Base-by-base conservation (phyloP, 2,329 filamentous ascomycete species). In the Drechmeria coniospora region DNA sequence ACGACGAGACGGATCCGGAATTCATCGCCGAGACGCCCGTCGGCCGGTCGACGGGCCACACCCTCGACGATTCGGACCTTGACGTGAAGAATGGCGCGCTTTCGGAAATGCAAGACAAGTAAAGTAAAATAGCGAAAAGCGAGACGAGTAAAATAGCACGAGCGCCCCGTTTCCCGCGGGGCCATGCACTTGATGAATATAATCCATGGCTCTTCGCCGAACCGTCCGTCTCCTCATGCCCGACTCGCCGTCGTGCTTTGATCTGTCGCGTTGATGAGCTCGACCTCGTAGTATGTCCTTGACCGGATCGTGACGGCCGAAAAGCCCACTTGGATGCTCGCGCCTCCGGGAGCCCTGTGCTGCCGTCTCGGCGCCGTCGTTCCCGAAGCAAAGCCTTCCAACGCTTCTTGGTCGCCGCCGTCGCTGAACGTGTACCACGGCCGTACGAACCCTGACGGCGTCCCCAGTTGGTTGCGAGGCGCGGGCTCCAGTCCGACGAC, bases 231-330 rank as follows among this genome's bases (percentile, higher is more conserved):
- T n/a, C n/a, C n/a, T n/a, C n/a, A n/a, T n/a, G n/a, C n/a, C n/a
- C n/a, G n/a, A n/a, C n/a, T n/a, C n/a, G n/a, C n/a, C n/a, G n/a
- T n/a, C n/a, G n/a, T n/a, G n/a, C n/a, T n/a, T n/a, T n/a, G n/a
- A n/a, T 20, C 18, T 20, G 18, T 16, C 21, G 14, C 22, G 5
- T 30, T 33, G 6, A 25, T n/a, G 7, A 31, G 11, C 11, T 30
- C 13, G 8, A 23, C 22, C 22, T 31, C 21, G 8, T 30, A 30
- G 11, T 30, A 27, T n/a, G 25, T 33, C 24, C 25, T 28, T 5
- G 30, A 27, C 13, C 19, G 16, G 22, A 25, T 22, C 30, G 21
- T 32, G 17, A 5, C 30, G 16, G 26, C 11, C 21, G 10, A 9
- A 15, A 32, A 21, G 3, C 27, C 4, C 15, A 24, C 21, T 17